Evolutionary conservation across 1,284 basidiomycete species (phyloP).

Genomic region (Austropuccinia psidii): DNA sequence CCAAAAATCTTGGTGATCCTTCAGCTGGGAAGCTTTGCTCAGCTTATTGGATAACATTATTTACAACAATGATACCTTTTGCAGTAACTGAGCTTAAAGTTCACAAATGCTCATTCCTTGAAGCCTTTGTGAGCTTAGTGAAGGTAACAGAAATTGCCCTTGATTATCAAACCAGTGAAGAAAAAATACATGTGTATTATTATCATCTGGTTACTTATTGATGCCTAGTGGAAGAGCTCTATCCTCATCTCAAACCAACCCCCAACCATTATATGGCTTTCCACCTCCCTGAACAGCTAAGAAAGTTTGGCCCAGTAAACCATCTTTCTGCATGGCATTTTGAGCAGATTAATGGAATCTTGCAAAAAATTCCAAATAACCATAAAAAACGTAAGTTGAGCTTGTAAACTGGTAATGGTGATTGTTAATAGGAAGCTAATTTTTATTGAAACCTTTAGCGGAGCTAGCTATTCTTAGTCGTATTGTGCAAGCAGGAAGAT

Average conservation of each 20-base stretch:
- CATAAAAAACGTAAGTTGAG: too few relatives aligned
- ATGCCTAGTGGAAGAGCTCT: not conserved
- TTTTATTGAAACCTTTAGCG: too few relatives aligned
- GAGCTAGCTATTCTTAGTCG: too few relatives aligned
- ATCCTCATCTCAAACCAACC: conserved; percentile 16
- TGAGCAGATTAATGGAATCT: conserved; percentile 26
- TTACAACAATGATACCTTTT: conserved; percentile 14
- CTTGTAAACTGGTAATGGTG: too few relatives aligned
- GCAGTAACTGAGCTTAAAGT: conserved; percentile 12
- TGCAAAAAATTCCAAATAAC: conserved; percentile 20
- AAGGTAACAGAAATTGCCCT: conserved; percentile 27
- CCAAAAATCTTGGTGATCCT: conserved; percentile 18
- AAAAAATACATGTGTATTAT: not conserved
- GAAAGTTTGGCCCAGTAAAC: conserved; percentile 16
- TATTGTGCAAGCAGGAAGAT: not conserved
- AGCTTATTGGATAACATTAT: conserved; percentile 14
- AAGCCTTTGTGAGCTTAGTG: too few relatives aligned
- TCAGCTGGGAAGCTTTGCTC: conserved; percentile 20
- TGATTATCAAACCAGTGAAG: not conserved
- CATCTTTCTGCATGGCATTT: conserved; percentile 30
- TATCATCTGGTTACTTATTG: conserved; percentile 17
- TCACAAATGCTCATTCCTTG: not conserved
- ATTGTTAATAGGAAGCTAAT: too few relatives aligned
- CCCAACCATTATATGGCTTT: conserved; percentile 23
- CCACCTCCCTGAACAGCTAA: conserved; percentile 9